Percentiles rank a stretch among this genome's conserved stretches.
phyloP scores from a whole-genome alignment of 306 rosid genomes.

The Citrullus mucosospermus region DNA sequence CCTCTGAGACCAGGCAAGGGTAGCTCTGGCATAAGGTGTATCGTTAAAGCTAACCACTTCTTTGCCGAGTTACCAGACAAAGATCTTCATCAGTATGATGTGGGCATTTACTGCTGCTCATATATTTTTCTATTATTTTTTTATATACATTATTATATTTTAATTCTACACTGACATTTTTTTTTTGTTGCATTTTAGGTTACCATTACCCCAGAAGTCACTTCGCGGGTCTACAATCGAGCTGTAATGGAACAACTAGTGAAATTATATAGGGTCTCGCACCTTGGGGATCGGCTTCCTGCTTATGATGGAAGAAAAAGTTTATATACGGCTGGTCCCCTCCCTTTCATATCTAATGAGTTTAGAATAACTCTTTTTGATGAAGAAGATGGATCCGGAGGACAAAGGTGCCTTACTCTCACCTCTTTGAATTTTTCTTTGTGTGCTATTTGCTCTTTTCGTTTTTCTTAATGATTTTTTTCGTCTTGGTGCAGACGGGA shows the following conservation, averaged over 20 bases:
- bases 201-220: slow-evolving; percentile 76
- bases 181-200: slow-evolving; percentile 32
- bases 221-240: slow-evolving; percentile 77
- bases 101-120: slow-evolving; percentile 22
- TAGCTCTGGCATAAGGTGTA: slow-evolving; percentile 38
- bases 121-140: background rate
- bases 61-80: slow-evolving; percentile 80
- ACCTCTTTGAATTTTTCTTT: background rate
- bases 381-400: slow-evolving; percentile 84
- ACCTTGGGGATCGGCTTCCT: slow-evolving; percentile 73
- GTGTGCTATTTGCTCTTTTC: background rate
- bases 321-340: slow-evolving; percentile 87
- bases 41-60: slow-evolving; percentile 90
- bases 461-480: background rate
- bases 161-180: background rate
- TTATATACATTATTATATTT: background rate
- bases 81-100: slow-evolving; percentile 95
- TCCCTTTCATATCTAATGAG: slow-evolving; percentile 65
- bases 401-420: slow-evolving; percentile 32
- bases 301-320: slow-evolving; percentile 97
- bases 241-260: slow-evolving; percentile 85
- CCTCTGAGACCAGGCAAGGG: slow-evolving; percentile 96
- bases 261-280: slow-evolving; percentile 52
- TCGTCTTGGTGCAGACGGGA: slow-evolving; percentile 49
- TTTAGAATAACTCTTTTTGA: slow-evolving; percentile 59